Evolutionary conservation across 2,329 filamentous ascomycete species (phyloP), one percentile per base, ranked within the genome.

Genomic region (Ophiocordyceps camponoti-saundersi): DNA sequence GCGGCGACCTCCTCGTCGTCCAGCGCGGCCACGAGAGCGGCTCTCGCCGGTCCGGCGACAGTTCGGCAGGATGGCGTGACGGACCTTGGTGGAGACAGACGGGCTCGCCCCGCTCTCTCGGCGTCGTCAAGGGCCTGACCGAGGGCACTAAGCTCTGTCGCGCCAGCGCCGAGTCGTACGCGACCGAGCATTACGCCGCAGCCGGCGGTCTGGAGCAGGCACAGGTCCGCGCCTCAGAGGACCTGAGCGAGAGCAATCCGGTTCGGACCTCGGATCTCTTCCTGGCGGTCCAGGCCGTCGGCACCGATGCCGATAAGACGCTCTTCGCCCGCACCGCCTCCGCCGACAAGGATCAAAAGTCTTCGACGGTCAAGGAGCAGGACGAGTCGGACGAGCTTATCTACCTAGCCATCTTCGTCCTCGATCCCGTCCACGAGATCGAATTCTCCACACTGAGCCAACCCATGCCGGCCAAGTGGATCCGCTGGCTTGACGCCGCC

Each of bases 231-330:
- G 88, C 88, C 1, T 82, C 83, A 0, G 80, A 94, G 62, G 75
- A 81, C 2, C 65, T 93, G 40, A 87, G 79, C 64, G 86, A 93
- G 61, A 77, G 73, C 41, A 96, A 95, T 61, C 90, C 92, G 0
- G 87, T 94, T 13, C 79, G 92, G 48, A 94, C 83, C 58, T 93
- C 85, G 49, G 87, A 98, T 61, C 85, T 98, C 52, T 98, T 98
- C 73, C 72, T 98, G 30, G 79, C 89, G n/a, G 81, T 98, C 32
- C 92, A 98, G 66, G 87, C 92, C 11, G 78, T 96, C 56, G 73
- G 70, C 46, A 75, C 83, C 52, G 72, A 78, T 10, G 68, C 68
- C 1, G 78, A 83, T 50, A 67, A 72, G 48, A 74, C 78, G 1
- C 68, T 94, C 1, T 95, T 95, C 60, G 67, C 79, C 53, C 64